Evolutionary conservation across 2,329 filamentous ascomycete genomes (phyloP), one percentile per base, ranked within the genome.

Genomic region (Penicillium digitatum): DNA sequence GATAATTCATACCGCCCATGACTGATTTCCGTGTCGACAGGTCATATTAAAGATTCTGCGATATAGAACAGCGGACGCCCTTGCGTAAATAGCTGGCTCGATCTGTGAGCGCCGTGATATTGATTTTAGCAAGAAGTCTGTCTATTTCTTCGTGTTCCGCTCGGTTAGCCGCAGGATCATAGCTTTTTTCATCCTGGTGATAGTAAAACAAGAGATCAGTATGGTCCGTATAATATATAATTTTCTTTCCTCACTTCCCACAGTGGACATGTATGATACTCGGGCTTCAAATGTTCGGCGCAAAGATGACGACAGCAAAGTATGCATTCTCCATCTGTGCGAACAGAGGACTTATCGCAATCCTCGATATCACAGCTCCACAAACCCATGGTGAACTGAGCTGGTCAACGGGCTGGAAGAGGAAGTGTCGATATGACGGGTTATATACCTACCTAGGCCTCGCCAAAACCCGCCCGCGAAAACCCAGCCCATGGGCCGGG

Each of bases 1-100:
- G 74, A 59, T 74, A 79, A 57, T 79, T 78, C 71, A 74, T 76
- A 3, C 74, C 73, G 1, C 75, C 75, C 72, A 79, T 79, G 0
- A 77, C 68, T 6, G 72, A 71, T 35, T 61, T 70, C 44, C 63
- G 67, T 22, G 56, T 71, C 3, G 59, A 58, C 61, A 61, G 63
- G 52, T 76, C 67, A 66, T 77, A 74, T n/a, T 66, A 58, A 32
- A 76, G 66, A 24, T 20, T n/a, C 20, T 68, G 64, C 12, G 68
- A 62, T n/a, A 72, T 63, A n/a, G 65, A 69, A 52, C 73, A 78
- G 20, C 61, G 48, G 11, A 75, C 56, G 8, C 75, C 74, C 10
- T 61, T 32, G 20, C 73, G 72, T 32, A 78, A 57, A 50, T 60
- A 26, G 47, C 66, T 72, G 24, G 75, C 75, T 60, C 68, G 67